Conservation (phyloP, 305 asterid species). For the Fraxinus ornus region DNA sequence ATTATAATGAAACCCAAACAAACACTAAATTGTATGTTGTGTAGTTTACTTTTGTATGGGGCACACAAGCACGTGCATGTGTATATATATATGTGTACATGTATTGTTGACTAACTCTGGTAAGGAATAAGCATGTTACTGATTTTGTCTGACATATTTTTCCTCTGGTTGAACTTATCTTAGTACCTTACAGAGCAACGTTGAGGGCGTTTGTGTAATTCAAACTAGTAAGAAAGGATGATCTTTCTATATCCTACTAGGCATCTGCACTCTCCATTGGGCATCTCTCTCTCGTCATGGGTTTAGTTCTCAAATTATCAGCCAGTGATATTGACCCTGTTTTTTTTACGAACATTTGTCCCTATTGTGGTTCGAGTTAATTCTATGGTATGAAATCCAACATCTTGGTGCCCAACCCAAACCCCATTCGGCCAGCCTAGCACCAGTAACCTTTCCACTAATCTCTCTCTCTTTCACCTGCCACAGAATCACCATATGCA, state of each 20-base stretch:
- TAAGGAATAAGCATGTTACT: neutral
- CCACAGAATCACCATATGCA: neutral
- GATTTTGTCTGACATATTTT: neutral
- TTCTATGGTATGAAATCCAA: neutral
- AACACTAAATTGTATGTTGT: neutral
- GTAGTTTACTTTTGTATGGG: neutral
- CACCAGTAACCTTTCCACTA: neutral
- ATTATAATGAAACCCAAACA: neutral
- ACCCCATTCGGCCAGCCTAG: neutral
- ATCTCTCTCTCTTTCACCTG: neutral
- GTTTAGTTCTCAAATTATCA: neutral
- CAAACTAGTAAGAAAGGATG: neutral
- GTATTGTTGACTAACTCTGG: neutral
- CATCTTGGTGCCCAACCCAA: neutral
- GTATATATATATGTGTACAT: neutral
- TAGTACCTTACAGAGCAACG: neutral
- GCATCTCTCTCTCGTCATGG: neutral
- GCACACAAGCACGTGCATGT: neutral
- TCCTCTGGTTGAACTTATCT: neutral
- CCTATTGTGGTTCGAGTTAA: neutral
- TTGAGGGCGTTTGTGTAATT: neutral
- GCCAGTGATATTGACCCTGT: neutral
- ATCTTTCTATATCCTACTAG: neutral
- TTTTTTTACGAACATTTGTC: neutral
- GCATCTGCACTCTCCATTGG: neutral